Conservation (phyloP, 176 grass and related monocot species). For the Elymus sibiricus region DNA sequence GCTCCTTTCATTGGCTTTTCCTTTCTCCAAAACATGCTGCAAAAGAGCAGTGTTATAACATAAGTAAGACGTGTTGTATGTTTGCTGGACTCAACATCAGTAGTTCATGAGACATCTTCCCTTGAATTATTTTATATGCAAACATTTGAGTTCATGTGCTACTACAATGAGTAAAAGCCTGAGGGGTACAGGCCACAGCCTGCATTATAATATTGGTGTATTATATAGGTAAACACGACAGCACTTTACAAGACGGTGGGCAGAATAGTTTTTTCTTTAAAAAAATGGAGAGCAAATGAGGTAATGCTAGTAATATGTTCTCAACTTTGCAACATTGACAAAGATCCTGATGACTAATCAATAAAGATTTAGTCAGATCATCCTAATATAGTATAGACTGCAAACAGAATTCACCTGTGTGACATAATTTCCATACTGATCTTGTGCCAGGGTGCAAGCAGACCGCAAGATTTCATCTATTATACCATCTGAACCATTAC, state of each 20-base stretch:
- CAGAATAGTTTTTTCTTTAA: too few species aligned
- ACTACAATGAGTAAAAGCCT: neutral
- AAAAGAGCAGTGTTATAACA: constrained; percentile 19
- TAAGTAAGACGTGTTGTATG: neutral
- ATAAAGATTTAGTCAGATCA: neutral
- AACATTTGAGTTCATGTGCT: neutral
- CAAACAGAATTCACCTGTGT: constrained; percentile 58
- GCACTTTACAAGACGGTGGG: neutral
- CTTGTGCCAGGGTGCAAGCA: constrained; percentile 72
- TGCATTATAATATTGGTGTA: neutral
- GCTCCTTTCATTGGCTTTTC: constrained; percentile 58
- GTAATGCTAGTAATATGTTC: neutral
- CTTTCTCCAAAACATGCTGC: constrained; percentile 88
- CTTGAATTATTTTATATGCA: neutral
- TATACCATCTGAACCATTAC: constrained; percentile 59
- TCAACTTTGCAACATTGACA: neutral
- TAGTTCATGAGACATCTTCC: neutral
- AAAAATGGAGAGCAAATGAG: neutral
- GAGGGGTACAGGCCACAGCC: neutral
- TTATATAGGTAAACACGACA: neutral
- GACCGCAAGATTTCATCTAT: constrained; percentile 93
- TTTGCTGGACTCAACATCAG: neutral
- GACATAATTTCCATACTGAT: constrained; percentile 98
- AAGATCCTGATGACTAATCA: neutral
- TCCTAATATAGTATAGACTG: neutral